Evolutionary conservation across 2,329 filamentous ascomycete genomes (phyloP), one percentile per base, ranked within the genome.

Genomic region (Xylariaceae sp.): DNA sequence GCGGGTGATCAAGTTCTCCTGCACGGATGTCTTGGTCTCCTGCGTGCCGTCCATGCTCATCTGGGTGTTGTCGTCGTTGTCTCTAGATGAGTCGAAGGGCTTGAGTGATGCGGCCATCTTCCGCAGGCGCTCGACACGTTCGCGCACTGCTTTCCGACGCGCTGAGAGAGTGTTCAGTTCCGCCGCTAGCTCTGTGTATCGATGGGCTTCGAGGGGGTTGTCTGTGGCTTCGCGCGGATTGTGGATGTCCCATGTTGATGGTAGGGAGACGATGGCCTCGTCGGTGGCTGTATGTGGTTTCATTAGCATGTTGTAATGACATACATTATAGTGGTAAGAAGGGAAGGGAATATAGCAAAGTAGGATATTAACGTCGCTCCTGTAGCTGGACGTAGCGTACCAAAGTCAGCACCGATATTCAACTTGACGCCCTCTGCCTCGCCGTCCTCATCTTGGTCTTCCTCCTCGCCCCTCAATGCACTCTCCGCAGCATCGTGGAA

Each of bases 1-100:
- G 31, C 80, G 79, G 46, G 82, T 85, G 1, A 87, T 76, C 3
- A 90, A 67, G 64, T 89, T 89, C 52, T 82, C 78, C 66, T 90
- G 87, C 6, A 87, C 71, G 1, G 48, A 13, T 3, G 33, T 45
- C 13, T 7, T 43, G 9, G 42, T 13, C 3, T 13, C 38, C 17
- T 7, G 69, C 60, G 57, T 68, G 56, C 59, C 70, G 59, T 62
- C 69, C 33, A 70, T 67, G 60, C n/a, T 64, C 65, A 50, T 47
- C 16, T 44, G 16, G n/a, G 40, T 55, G 9, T 48, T 50, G n/a
- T 51, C 62, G 17, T 47, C 49, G 4, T 41, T 9, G 47, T 56
- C 14, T 5, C 14, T 16, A 14, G 66, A 41, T 53, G 51, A 19
- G 63, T 57, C 36, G 42, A 86, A 77, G 1, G 81, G 81, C 33